Evolutionary conservation across 2,329 filamentous ascomycete species (phyloP), one percentile per base, ranked within the genome.

Genomic region (Diaporthe citri): DNA sequence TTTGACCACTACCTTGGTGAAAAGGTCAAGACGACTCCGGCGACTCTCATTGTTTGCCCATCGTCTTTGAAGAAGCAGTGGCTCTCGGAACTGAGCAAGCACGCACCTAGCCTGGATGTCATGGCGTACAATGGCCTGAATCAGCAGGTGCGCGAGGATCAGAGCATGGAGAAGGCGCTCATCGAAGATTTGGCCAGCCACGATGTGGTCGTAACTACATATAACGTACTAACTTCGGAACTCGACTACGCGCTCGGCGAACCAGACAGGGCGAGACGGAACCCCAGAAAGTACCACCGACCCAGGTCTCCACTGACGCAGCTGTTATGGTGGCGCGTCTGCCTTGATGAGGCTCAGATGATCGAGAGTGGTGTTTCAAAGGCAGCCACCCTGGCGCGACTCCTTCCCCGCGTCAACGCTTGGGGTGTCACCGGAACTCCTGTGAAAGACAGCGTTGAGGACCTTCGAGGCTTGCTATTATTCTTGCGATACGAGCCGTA

Each of bases 381-480:
- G 78, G 94, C 96, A 39, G 96, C 97, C 1, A 90, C 89, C 62
- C 92, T 98, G 20, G 95, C 95, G 48, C 91, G 92, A 55, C 86
- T 93, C 36, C 93, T 99, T 76, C 95, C 96, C 59, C 90, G 97
- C 39, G 85, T 94, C 77, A 96, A 98, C 83, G 93, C 95, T 2
- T 98, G 97, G 97, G 95, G 93, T 20, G 92, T 99, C 55, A 96
- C 95, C 0, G 97, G 95, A 56, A 99, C 97, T 0, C 97, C 97
- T 0, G 89, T 98, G 51, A 93, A 94, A 78, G 94, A 95, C 78
- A 90, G 79, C 36, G 77, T 77, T 17, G 64, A 64, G 13, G 96
- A 98, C 82, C 86, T 98, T 10, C 92, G 92, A 78, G 96, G 96
- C 0, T 86, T 98, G 6, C 83, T 98, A 0, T 86, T 94, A 0